Conservation (phyloP, 2,329 filamentous ascomycete genomes). For the Talaromyces sp. region DNA sequence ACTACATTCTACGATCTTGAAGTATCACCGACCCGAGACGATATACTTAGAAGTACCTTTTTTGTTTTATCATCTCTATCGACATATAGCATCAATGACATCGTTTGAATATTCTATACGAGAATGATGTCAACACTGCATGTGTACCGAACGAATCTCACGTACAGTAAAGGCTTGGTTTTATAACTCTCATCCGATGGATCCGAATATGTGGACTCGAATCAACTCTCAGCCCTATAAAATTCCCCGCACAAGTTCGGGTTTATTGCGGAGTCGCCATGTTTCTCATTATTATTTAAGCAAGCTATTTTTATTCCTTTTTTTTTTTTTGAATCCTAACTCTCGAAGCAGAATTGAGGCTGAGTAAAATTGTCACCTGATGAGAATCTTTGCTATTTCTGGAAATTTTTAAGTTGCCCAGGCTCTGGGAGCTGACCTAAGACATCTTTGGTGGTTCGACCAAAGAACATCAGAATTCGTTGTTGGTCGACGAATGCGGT, state of each 20-base stretch:
- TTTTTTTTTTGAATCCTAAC: not conserved
- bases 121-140: not conserved
- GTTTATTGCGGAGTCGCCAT: not conserved
- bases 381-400: not conserved
- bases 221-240: not conserved
- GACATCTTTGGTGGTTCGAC: not conserved
- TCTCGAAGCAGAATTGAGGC: not conserved
- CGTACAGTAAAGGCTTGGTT: not conserved
- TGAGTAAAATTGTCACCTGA: not conserved
- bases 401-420: not conserved
- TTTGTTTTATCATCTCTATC: not conserved
- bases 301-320: not conserved
- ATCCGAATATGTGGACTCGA: not conserved
- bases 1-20: not conserved
- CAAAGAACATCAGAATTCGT: not conserved
- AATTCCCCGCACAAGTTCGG: not conserved
- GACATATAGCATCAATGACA: not conserved
- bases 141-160: not conserved
- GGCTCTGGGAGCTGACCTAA: not conserved
- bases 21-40: not conserved
- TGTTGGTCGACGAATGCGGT: not conserved
- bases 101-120: not conserved
- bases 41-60: not conserved
- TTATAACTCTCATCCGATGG: not conserved
- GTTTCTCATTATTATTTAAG: not conserved